phyloP scores from a whole-genome alignment of 345 rosid genomes.

The Rubroshorea leprosula region DNA sequence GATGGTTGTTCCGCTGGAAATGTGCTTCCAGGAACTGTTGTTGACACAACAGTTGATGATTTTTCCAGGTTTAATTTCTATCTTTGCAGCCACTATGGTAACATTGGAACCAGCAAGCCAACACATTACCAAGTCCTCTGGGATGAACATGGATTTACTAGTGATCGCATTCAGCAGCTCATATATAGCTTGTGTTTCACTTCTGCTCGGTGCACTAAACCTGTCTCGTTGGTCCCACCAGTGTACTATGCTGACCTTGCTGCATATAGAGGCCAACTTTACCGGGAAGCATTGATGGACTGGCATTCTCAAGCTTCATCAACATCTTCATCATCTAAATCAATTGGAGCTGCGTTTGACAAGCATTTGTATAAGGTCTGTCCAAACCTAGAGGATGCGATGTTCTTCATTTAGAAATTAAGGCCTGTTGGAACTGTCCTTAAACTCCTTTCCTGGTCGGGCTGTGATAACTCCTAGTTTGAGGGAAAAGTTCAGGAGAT shows the following conservation, averaged over 20 bases:
- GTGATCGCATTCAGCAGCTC: conserved; percentile 62
- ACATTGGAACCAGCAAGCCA: conserved; percentile 73
- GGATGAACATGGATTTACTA: conserved; percentile 56
- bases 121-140: conserved; percentile 67
- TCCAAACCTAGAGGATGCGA: conserved; percentile 40
- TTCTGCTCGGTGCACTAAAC: conserved; percentile 75
- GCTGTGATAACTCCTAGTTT: no score
- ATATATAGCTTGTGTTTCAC: conserved; percentile 73
- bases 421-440: no score
- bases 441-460: no score
- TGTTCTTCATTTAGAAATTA: conserved; percentile 55
- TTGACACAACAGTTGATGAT: conserved; percentile 57
- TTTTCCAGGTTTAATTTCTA: conserved; percentile 68
- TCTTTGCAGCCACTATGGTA: conserved; percentile 66
- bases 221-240: conserved; percentile 70
- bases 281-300: conserved; percentile 46
- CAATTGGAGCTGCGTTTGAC: conserved; percentile 32
- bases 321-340: conserved; percentile 33
- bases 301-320: conserved; percentile 32
- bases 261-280: conserved; percentile 67
- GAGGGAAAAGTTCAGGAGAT: no score
- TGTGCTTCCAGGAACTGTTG: conserved; percentile 67
- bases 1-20: conserved; percentile 44
- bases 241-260: conserved; percentile 71
- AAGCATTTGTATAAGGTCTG: conserved; percentile 46